These are phyloP conservation scores for Candida michaelii DNA, from an alignment of 805 yeast genomes.

Conservation along the genomic window DNA sequence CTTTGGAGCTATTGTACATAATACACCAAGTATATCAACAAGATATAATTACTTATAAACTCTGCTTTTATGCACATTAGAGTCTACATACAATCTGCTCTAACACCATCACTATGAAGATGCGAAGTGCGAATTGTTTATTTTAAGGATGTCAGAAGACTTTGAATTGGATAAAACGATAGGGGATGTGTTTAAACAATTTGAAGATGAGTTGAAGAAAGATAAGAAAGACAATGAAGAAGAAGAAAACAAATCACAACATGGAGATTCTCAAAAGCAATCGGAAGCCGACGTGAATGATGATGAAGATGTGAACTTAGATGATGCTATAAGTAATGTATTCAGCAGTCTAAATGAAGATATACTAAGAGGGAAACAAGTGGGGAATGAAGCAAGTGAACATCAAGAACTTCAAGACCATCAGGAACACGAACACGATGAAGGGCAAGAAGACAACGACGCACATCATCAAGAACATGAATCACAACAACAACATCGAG, in stretches of 20 bases:
- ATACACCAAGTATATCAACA: too few species aligned
- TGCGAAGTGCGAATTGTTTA: constrained; percentile 10
- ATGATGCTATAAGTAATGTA: constrained; percentile 30
- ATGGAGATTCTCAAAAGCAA: background rate
- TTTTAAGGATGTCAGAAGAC: constrained; percentile 16
- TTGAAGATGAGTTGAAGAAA: constrained; percentile 17
- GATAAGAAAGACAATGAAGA: constrained; percentile 2
- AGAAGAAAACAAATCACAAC: background rate
- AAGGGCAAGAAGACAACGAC: background rate
- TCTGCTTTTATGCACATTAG: too few species aligned
- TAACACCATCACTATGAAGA: too few species aligned
- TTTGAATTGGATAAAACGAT: constrained; percentile 34
- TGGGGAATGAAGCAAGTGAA: background rate
- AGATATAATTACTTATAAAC: too few species aligned
- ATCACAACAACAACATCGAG: constrained; percentile 1
- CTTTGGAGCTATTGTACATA: too few species aligned
- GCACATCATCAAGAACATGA: background rate
- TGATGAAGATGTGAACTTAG: constrained; percentile 19
- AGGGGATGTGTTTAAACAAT: constrained; percentile 39
- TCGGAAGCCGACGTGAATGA: constrained; percentile 4
- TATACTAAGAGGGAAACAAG: constrained; percentile 1
- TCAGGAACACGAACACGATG: background rate
- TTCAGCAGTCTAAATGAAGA: constrained; percentile 18
- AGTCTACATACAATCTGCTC: too few species aligned
- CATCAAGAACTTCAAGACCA: background rate